Percentiles rank a stretch among this genome's conserved stretches.
phyloP scores from a whole-genome alignment of 1,284 basidiomycete genomes.

The Apiotrichum domesticum region DNA sequence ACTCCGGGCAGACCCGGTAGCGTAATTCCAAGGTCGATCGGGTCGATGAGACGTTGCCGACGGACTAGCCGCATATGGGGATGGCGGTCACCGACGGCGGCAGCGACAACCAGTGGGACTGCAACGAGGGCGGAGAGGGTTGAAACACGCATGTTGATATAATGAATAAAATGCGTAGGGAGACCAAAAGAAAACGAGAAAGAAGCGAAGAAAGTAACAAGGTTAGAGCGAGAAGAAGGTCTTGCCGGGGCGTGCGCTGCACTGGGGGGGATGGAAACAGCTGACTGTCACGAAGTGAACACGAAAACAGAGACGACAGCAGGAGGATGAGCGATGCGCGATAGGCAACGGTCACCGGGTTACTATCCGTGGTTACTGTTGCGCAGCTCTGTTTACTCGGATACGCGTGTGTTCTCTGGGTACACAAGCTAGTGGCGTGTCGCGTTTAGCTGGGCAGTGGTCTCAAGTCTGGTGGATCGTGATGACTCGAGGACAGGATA shows the following conservation, averaged over 20 bases:
- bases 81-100: neutral
- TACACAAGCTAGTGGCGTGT: too few relatives aligned
- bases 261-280: neutral
- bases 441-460: too few relatives aligned
- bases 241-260: neutral
- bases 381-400: too few relatives aligned
- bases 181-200: neutral
- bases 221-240: too few relatives aligned
- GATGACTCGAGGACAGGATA: too few relatives aligned
- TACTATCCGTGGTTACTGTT: too few relatives aligned
- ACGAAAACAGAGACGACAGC: neutral
- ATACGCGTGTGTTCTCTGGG: too few relatives aligned
- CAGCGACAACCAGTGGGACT: constrained; percentile 1
- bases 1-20: too few relatives aligned
- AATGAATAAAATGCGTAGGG: neutral
- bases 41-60: neutral
- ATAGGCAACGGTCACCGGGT: too few relatives aligned
- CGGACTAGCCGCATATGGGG: neutral
- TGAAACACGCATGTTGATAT: constrained; percentile 3
- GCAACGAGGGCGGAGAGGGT: constrained; percentile 2
- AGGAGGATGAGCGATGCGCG: neutral
- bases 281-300: neutral
- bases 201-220: neutral
- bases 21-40: neutral
- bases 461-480: too few relatives aligned